Base-by-base conservation (phyloP, 495 filamentous ascomycete genomes). In the Hyaloscypha bicolor region DNA sequence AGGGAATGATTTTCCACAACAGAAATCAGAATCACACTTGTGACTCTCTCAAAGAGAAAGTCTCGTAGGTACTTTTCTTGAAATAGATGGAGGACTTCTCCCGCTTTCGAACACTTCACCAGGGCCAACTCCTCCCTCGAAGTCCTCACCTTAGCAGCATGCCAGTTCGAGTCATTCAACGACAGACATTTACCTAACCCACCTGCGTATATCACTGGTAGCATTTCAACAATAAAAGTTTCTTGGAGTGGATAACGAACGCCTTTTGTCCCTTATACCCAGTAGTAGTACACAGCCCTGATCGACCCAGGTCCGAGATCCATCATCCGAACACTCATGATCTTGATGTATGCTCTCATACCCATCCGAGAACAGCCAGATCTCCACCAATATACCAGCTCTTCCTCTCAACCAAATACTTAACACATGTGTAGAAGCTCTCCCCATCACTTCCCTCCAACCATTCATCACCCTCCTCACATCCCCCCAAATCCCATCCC, bases 401-500 rank as follows among this genome's bases (percentile, higher is more conserved):
- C 35, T 3, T 12, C 42, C 9, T 14, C 9, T 19, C 42, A 48
- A 48, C 42, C 42, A 14, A 48, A 6, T 32, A 56, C 22, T 35
- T 55, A 64, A 69, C 51, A 58, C 53, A 65, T 45, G 30, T 21
- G 12, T 55, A 65, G 63, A 58, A 39, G 31, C 42, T 29, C 11
- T 9, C 6, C 42, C 42, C 9, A 19, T 12, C 9, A 48, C 42
- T 11, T 12, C 16, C 42, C 42, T 37, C 35, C 12, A 25, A 37
- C 42, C 42, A 19, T 48, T 37, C 52, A 31, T 4, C 33, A 14
- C 62, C 14, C 37, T 3, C 53, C 63, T 65, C 39, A 51, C 33
- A 45, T 51, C 33, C 57, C 57, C 25, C 78, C 77, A 55, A 81
- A 77, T 0, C 76, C 73, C 31, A 77, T 70, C 31, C 80, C 78